Conservation (phyloP, 1,284 basidiomycete genomes). For the Limonomyces culmigenus region DNA sequence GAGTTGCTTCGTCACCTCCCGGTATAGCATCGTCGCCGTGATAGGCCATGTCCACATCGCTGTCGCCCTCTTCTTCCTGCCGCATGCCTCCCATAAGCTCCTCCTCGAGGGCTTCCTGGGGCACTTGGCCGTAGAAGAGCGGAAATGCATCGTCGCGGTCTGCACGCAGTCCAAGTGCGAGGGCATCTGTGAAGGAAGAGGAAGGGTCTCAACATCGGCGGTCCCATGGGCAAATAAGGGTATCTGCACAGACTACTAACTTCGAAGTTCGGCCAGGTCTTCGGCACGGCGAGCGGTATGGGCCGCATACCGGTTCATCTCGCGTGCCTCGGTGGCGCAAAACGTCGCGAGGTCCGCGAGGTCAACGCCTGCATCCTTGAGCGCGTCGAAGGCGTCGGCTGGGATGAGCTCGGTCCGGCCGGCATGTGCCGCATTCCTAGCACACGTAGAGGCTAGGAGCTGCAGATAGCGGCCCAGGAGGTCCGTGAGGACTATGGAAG, state of each 20-base stretch:
- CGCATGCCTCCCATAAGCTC: conserved; percentile 11
- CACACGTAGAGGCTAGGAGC: conserved; percentile 43
- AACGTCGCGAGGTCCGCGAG: conserved; percentile 56
- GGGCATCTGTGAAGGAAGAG: conserved; percentile 28
- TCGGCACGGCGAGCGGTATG: conserved; percentile 44
- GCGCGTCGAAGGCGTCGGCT: conserved; percentile 41
- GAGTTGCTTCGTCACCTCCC: too few relatives aligned
- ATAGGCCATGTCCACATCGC: too few relatives aligned
- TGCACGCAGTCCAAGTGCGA: conserved; percentile 36
- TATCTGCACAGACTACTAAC: conserved; percentile 23
- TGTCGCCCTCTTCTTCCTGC: too few relatives aligned
- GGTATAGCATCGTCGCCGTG: too few relatives aligned
- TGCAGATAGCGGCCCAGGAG: conserved; percentile 53
- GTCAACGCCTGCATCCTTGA: conserved; percentile 54
- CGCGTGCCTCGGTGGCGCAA: conserved; percentile 39
- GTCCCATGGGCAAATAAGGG: background rate
- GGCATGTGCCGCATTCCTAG: conserved; percentile 54
- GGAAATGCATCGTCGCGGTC: conserved; percentile 36
- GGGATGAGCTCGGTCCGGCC: conserved; percentile 37
- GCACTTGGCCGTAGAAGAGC: conserved; percentile 31
- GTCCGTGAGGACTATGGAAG: conserved; percentile 49
- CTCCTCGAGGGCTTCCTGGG: conserved; percentile 15
- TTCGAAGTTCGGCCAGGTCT: conserved; percentile 53
- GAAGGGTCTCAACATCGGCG: too few relatives aligned
- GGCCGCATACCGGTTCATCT: conserved; percentile 44